phyloP scores from a whole-genome alignment of 169 alveolate species.

The Blepharisma undulans region DNA sequence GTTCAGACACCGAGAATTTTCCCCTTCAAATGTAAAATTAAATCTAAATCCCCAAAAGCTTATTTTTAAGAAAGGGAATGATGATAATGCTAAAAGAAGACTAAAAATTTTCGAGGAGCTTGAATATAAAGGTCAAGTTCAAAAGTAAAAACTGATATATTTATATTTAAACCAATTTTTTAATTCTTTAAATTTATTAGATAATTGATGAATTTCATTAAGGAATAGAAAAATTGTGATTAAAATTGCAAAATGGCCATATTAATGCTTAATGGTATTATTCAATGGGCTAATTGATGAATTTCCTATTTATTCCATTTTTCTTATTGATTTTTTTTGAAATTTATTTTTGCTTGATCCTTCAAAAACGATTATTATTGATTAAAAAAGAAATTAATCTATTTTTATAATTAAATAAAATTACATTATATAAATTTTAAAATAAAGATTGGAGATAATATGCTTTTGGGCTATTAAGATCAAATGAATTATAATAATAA shows the following conservation, averaged over 20 bases:
- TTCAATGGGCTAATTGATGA: not conserved
- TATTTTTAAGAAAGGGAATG: not conserved
- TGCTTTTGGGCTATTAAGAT: no score
- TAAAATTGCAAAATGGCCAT: not conserved
- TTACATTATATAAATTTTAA: no score
- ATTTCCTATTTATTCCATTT: not conserved
- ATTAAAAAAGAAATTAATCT: no score
- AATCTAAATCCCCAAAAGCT: not conserved
- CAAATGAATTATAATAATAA: no score
- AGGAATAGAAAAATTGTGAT: not conserved
- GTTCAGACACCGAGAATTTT: constrained; percentile 57
- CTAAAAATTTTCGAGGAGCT: not conserved
- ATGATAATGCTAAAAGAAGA: not conserved
- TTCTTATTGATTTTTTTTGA: not conserved
- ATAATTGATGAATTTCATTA: not conserved
- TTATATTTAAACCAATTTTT: not conserved
- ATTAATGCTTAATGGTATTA: not conserved
- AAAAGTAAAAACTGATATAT: not conserved
- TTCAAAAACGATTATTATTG: not conserved
- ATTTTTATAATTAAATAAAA: no score
- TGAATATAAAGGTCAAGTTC: not conserved
- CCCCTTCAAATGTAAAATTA: not conserved
- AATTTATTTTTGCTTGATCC: not conserved
- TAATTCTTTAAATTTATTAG: not conserved
- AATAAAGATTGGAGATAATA: no score